A percentile compares a stretch with the other conserved stretches of the same genome.
Evolutionary conservation across 2,329 filamentous ascomycete species (phyloP).

Genomic region (Clarireedia paspali): DNA sequence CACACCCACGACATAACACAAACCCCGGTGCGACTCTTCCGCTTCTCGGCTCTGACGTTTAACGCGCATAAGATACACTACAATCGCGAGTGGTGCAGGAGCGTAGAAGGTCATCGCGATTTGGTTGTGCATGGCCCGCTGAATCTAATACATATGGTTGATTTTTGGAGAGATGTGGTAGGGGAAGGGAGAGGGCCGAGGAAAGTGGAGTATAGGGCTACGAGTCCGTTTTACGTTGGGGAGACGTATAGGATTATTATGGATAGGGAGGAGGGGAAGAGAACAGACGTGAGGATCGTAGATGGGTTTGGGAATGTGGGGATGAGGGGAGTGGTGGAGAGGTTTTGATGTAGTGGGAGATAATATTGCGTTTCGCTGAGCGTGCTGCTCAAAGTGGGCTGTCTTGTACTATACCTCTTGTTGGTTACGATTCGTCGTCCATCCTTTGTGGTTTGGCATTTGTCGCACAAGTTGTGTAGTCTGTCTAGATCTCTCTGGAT

Average conservation of each 20-base stretch:
- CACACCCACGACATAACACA: conserved; percentile 28
- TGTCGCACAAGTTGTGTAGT: too few species aligned
- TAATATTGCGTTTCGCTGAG: too few species aligned
- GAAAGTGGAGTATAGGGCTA: conserved; percentile 40
- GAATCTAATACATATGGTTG: conserved; percentile 64
- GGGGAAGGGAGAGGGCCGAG: conserved; percentile 25
- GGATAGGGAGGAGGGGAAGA: conserved; percentile 28
- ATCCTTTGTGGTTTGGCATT: too few species aligned
- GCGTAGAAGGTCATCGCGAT: conserved; percentile 51
- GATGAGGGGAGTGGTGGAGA: conserved; percentile 28
- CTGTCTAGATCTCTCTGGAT: too few species aligned
- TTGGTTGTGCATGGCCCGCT: conserved; percentile 76
- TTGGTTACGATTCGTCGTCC: too few species aligned
- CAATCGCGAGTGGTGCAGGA: conserved; percentile 45
- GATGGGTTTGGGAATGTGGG: conserved; percentile 25
- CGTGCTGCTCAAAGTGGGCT: too few species aligned
- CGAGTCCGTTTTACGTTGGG: conserved; percentile 40
- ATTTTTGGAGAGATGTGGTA: conserved; percentile 51
- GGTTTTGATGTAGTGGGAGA: background rate
- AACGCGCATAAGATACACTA: conserved; percentile 85
- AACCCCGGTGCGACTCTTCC: conserved; percentile 47
- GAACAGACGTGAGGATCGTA: conserved; percentile 21
- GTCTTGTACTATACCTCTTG: too few species aligned
- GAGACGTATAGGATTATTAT: conserved; percentile 39
- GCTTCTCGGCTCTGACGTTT: conserved; percentile 78